Conservation (phyloP, 2,329 filamentous ascomycete species). For the Delphinella strobiligena region DNA sequence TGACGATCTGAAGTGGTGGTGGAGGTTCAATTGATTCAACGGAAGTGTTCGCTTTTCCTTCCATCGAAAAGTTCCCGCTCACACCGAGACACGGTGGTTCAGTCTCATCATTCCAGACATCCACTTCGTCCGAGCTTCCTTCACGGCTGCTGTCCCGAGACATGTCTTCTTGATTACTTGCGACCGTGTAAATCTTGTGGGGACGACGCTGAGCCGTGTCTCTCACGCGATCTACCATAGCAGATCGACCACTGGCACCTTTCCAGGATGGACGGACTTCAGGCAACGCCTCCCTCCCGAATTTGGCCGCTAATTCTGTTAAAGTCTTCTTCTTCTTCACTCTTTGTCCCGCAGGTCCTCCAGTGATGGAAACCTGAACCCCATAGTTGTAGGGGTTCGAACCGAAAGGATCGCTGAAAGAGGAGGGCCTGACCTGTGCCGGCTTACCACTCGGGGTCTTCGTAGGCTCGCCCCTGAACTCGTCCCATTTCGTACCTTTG, state of each 20-base stretch:
- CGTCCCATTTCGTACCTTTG: conserved; percentile 12
- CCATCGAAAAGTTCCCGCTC: no score
- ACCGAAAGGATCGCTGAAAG: conserved; percentile 5
- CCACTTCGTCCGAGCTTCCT: no score
- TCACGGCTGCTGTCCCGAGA: no score
- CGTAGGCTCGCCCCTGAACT: conserved; percentile 11
- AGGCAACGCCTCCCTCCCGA: conserved; percentile 8
- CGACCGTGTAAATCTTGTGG: conserved; percentile 1
- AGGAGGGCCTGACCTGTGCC: conserved; percentile 11
- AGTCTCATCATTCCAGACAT: no score
- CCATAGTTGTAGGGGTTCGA: conserved; percentile 2
- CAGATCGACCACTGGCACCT: not conserved
- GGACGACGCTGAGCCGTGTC: conserved; percentile 1
- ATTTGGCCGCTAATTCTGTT: conserved; percentile 8
- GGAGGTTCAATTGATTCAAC: no score
- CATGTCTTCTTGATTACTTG: not conserved
- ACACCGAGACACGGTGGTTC: no score
- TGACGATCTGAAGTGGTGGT: no score
- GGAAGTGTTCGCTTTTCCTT: no score
- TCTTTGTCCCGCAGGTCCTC: conserved; percentile 10
- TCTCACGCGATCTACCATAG: not conserved
- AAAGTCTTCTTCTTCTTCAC: conserved; percentile 8
- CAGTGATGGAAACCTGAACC: conserved; percentile 8
- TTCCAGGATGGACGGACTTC: conserved; percentile 9
- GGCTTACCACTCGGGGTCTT: conserved; percentile 8